Evolutionary conservation across 345 rosid genomes (phyloP).

Genomic region (Hibiscus trionum): DNA sequence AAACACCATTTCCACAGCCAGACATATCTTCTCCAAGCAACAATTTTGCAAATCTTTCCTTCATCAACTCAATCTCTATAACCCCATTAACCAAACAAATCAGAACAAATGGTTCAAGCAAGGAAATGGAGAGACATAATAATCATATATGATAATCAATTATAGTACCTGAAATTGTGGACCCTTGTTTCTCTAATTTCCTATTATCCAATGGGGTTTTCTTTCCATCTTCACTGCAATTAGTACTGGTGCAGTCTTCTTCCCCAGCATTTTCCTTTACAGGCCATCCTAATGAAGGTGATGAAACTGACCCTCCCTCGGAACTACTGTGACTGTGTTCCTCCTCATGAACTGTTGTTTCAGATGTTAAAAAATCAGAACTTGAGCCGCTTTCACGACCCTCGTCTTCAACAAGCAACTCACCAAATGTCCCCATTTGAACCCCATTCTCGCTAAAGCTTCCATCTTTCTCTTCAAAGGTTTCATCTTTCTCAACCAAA

Average conservation of each 20-base stretch:
- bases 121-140: constrained; percentile 10
- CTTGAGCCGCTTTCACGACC: constrained; percentile 68
- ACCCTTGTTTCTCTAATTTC: constrained; percentile 40
- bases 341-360: constrained; percentile 49
- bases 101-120: not conserved
- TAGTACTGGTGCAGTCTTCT: constrained; percentile 38
- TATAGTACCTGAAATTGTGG: constrained; percentile 51
- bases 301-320: constrained; percentile 50
- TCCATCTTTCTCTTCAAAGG: constrained; percentile 27
- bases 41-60: constrained; percentile 90
- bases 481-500: constrained; percentile 27
- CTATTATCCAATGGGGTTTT: constrained; percentile 26
- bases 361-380: constrained; percentile 65
- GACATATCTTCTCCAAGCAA: constrained; percentile 99
- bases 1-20: constrained; percentile 94
- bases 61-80: constrained; percentile 89
- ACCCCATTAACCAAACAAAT: constrained; percentile 9
- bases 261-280: constrained; percentile 25
- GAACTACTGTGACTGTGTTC: constrained; percentile 59
- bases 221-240: constrained; percentile 23
- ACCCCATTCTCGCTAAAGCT: constrained; percentile 19
- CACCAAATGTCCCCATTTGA: constrained; percentile 36
- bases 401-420: constrained; percentile 38
- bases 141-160: not conserved
- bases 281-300: constrained; percentile 52